Conservation (phyloP, 2,329 filamentous ascomycete species). For the Alternaria viburni region DNA sequence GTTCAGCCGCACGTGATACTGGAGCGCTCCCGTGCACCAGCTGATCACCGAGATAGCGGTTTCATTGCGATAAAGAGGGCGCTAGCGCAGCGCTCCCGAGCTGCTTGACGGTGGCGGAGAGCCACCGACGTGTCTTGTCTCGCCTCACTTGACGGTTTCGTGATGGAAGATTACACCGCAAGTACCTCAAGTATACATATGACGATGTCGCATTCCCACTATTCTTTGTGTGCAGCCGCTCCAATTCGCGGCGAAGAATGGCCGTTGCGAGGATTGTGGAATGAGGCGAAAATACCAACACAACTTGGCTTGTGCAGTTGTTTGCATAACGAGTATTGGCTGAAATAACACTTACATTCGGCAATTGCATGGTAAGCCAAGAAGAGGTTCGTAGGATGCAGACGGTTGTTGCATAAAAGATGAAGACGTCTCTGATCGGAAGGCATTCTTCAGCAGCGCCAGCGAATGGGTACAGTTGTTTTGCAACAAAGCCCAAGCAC, state of each 20-base stretch:
- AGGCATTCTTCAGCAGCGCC: not conserved
- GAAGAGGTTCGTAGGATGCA: not conserved
- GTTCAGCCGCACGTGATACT: slow-evolving; percentile 4
- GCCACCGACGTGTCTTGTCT: not conserved
- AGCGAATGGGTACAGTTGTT: no score
- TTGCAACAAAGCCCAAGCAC: not conserved
- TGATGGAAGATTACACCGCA: not conserved
- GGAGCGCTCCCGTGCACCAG: not conserved
- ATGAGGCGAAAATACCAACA: not conserved
- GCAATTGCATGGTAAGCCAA: not conserved
- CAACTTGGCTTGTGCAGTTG: not conserved
- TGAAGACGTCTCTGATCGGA: not conserved
- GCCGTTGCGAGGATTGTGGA: not conserved
- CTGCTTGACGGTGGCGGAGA: slow-evolving; percentile 1
- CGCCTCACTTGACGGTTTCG: slow-evolving; percentile 5
- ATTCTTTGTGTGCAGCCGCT: not conserved
- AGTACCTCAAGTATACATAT: not conserved
- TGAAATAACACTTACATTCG: not conserved
- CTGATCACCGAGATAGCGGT: slow-evolving; percentile 7
- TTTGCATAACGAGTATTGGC: not conserved
- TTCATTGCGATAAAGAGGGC: not conserved
- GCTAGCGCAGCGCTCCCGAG: not conserved
- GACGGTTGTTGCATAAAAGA: not conserved
- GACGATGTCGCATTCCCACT: not conserved
- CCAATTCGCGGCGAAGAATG: not conserved